Evolutionary conservation across 768 basidiomycete species (phyloP).

Genomic region (Xerocomellus dryophilus): DNA sequence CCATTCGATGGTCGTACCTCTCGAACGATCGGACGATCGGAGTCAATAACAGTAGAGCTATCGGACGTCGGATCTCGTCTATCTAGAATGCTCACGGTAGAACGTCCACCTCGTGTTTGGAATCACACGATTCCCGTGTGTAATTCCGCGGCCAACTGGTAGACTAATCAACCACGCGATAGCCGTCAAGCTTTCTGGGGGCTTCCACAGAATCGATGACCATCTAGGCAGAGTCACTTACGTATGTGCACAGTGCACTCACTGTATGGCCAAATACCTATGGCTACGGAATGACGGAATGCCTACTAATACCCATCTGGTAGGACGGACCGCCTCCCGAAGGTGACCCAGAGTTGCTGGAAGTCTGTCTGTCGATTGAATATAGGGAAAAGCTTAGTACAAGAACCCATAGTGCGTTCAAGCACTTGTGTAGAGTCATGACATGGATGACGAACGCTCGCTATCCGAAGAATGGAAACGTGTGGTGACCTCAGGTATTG

Average conservation of each 20-base stretch:
- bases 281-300: conserved; percentile 4
- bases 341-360: not conserved
- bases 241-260: not conserved
- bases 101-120: conserved; percentile 9
- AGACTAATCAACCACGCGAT: conserved; percentile 13
- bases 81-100: conserved; percentile 9
- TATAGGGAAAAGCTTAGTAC: not conserved
- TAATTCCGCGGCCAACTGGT: conserved; percentile 25
- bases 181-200: conserved; percentile 13
- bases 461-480: conserved; percentile 1
- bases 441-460: not conserved
- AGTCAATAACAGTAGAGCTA: not conserved
- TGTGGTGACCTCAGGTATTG: conserved; percentile 2
- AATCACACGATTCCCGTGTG: conserved; percentile 11
- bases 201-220: conserved; percentile 10
- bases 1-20: not conserved
- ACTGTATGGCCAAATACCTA: not conserved
- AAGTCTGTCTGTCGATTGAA: conserved; percentile 2
- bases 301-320: conserved; percentile 3
- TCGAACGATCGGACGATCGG: not conserved
- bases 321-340: not conserved
- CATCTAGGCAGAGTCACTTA: conserved; percentile 6
- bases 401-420: conserved; percentile 1
- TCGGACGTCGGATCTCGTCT: conserved; percentile 8
- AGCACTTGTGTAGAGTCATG: not conserved